phyloP scores from a whole-genome alignment of 768 basidiomycete species.

The Scleroderma bovista region DNA sequence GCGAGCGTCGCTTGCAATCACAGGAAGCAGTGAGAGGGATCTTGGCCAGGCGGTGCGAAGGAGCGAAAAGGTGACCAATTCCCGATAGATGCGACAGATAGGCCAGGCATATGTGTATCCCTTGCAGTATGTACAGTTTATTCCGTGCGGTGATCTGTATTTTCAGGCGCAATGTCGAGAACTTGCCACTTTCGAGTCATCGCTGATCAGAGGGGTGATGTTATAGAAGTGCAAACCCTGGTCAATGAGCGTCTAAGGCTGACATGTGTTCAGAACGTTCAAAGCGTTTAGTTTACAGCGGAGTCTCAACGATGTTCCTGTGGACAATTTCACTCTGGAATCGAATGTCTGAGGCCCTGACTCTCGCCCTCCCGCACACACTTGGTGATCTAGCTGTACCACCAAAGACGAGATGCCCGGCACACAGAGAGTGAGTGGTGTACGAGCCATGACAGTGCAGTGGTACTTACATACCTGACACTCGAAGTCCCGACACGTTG shows the following conservation, averaged over 20 bases:
- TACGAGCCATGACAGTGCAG: neutral
- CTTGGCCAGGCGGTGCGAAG: neutral
- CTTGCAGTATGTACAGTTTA: neutral
- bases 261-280: too few relatives aligned
- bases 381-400: neutral
- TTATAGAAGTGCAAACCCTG: too few relatives aligned
- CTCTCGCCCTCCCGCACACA: too few relatives aligned
- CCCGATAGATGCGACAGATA: neutral
- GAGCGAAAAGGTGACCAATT: neutral
- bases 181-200: too few relatives aligned
- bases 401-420: neutral
- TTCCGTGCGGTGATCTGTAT: too few relatives aligned
- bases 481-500: slow-evolving; percentile 11
- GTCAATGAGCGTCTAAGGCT: too few relatives aligned
- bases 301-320: too few relatives aligned
- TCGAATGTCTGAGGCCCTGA: neutral
- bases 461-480: neutral
- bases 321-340: neutral
- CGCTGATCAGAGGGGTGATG: too few relatives aligned
- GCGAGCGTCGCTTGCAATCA: slow-evolving; percentile 24
- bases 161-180: too few relatives aligned
- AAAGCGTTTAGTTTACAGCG: too few relatives aligned
- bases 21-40: neutral
- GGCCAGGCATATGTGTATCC: neutral
- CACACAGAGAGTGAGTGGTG: neutral